Evolutionary conservation across 1,284 basidiomycete species (phyloP), one percentile per base, ranked within the genome.

Genomic region (Apiotrichum siamense): DNA sequence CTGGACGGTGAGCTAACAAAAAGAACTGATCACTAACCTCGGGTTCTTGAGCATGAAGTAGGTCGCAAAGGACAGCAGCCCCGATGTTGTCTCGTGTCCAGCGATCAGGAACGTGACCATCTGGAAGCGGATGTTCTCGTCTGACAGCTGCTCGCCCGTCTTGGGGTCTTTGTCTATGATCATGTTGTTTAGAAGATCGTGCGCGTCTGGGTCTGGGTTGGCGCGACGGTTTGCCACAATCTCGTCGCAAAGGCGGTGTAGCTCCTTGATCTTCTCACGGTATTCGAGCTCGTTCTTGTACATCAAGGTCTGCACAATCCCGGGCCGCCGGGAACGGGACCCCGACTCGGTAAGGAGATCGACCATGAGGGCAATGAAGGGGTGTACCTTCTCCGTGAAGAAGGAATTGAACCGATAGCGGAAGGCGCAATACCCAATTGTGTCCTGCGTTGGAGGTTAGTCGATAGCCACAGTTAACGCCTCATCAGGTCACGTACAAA

Each of bases 81-180:
- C 65, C 3, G 77, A 78, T 0, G 79, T 79, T 0, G 78, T 80
- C 61, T 80, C 79, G 55, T 79, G 79, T 2, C 78, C 79, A 6
- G 79, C 80, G 36, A 80, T 77, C n/a, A 81, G 65, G 73, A 81
- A 80, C 3, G 79, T 80, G n/a, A 79, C 62, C 21, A 79, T 71
- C 63, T 81, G 80, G 52, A 72, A 65, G 7, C 74, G 68, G 37
- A 80, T 79, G 33, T 75, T 76, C 47, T 77, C 74, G 43, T 79
- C 77, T 0, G 73, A 65, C 38, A 80, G 62, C 4, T 66, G 61
- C 55, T 76, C 60, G n/a, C 79, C 78, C 0, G 78, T 79, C 63
- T 77, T 74, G 3, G 75, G 69, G 58, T 80, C 80, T 32, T 70
- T 76, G n/a, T 75, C 74, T 23, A 74, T 54, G 49, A 80, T 57